A percentile compares a stretch with the other conserved stretches of the same genome.
Conservation (phyloP, 176 grass and related monocot genomes). For the Miscanthus lutarioriparius region DNA sequence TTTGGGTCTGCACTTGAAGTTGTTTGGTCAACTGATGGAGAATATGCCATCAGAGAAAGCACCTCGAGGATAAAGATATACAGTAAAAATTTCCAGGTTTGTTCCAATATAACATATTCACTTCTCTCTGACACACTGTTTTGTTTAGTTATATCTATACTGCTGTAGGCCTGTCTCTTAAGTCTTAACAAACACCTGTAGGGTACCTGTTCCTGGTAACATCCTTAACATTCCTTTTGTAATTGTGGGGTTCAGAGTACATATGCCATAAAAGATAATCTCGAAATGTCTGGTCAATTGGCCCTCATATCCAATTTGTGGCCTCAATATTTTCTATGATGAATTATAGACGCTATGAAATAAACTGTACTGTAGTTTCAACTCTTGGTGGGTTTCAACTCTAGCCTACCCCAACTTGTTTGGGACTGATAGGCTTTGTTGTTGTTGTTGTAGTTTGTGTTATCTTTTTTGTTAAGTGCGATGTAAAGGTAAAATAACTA, state of each 20-base stretch:
- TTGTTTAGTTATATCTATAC: not conserved
- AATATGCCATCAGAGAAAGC: slow-evolving; percentile 94
- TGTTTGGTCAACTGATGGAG: slow-evolving; percentile 94
- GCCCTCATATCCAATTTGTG: not conserved
- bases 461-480: not conserved
- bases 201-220: not conserved
- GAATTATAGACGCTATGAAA: not conserved
- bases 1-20: slow-evolving; percentile 92
- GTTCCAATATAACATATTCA: not conserved
- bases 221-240: not conserved
- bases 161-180: not conserved
- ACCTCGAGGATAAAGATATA: slow-evolving; percentile 93
- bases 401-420: too few relatives aligned
- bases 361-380: not conserved
- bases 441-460: not conserved
- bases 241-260: not conserved
- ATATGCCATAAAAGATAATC: not conserved
- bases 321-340: not conserved
- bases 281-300: not conserved
- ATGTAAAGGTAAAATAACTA: not conserved
- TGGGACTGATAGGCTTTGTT: too few relatives aligned
- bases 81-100: slow-evolving; percentile 98
- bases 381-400: too few relatives aligned
- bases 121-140: not conserved
- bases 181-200: not conserved